These are phyloP conservation scores for Russula ochroleuca DNA, from an alignment of 768 basidiomycete species.

Conservation along the genomic window DNA sequence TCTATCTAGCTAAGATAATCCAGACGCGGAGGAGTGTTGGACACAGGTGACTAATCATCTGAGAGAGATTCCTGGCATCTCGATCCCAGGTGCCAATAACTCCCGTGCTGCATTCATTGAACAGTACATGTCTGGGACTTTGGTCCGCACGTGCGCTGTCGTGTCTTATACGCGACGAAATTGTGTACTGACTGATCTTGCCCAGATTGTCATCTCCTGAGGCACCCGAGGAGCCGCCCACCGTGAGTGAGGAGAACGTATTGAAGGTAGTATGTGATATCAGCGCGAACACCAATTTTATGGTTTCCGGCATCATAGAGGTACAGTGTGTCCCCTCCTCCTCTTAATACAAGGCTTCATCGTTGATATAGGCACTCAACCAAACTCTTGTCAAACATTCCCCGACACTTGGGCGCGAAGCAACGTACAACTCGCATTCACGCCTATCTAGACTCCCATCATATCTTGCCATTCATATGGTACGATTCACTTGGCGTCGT, in stretches of 20 bases:
- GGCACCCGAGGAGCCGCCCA: slow-evolving; percentile 69
- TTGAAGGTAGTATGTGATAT: no score
- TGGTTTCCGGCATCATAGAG: no score
- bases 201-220: slow-evolving; percentile 75
- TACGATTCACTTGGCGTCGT: slow-evolving; percentile 90
- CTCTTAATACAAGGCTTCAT: background rate
- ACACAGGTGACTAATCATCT: slow-evolving; percentile 66
- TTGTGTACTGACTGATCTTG: background rate
- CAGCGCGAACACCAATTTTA: no score
- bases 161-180: slow-evolving; percentile 5
- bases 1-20: background rate
- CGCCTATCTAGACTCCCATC: slow-evolving; percentile 79
- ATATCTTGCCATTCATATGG: slow-evolving; percentile 90
- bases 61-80: slow-evolving; percentile 51
- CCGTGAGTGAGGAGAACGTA: no score
- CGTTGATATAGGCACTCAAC: slow-evolving; percentile 60
- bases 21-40: slow-evolving; percentile 95
- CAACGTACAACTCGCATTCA: slow-evolving; percentile 74
- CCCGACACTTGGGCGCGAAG: slow-evolving; percentile 71
- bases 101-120: slow-evolving; percentile 50
- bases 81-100: slow-evolving; percentile 31
- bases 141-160: slow-evolving; percentile 56
- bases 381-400: no score
- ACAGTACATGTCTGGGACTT: no score
- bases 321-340: no score